Evolutionary conservation across 2,329 filamentous ascomycete genomes (phyloP), one percentile per base, ranked within the genome.

Genomic region (Calycina marina): DNA sequence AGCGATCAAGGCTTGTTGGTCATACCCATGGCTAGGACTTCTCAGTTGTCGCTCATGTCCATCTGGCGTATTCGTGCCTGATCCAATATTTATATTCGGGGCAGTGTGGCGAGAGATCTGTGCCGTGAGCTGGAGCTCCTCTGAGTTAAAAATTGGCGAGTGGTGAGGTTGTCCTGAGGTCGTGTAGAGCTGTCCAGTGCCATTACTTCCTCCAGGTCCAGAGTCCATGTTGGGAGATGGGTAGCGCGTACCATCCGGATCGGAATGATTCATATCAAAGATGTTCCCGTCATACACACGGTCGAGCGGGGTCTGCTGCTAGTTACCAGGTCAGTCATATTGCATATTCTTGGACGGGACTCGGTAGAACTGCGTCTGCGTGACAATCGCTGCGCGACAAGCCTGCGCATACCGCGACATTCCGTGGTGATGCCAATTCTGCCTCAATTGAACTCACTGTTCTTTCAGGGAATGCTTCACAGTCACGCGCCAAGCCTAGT

Each of bases 51-150:
- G n/a, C n/a, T n/a, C n/a, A n/a, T 57, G 56, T 22, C 31, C 37
- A 14, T 51, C 60, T 46, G 24, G 50, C 55, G 49, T 57, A 53
- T 31, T 44, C 50, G 25, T 57, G 44, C 26, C 52, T 44, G 42
- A 56, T n/a, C 39, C 35, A 6, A 37, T 54, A 28, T 52, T 55
- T 31, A 64, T 57, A 31, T 56, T 58, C 22, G 59, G 55, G 14
- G 55, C 55, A n/a, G 60, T 51, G 42, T 58, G 57, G 20, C 59
- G 60, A 38, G 60, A 60, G 25, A 63, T 46, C 41, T 63, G 61
- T 8, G 60, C 61, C 11, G 56, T 56, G 25, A 63, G 51, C 35
- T 55, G 51, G 11, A 63, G 54, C 37, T 63, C 60, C 40, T 66
- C 61, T 37, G 59, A 40, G 26, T 43, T 44, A 9, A 43, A 35